Percentiles rank a stretch among this genome's conserved stretches.
phyloP scores from a whole-genome alignment of 2,329 filamentous ascomycete species.

The Trichoderma atrobrunneum region DNA sequence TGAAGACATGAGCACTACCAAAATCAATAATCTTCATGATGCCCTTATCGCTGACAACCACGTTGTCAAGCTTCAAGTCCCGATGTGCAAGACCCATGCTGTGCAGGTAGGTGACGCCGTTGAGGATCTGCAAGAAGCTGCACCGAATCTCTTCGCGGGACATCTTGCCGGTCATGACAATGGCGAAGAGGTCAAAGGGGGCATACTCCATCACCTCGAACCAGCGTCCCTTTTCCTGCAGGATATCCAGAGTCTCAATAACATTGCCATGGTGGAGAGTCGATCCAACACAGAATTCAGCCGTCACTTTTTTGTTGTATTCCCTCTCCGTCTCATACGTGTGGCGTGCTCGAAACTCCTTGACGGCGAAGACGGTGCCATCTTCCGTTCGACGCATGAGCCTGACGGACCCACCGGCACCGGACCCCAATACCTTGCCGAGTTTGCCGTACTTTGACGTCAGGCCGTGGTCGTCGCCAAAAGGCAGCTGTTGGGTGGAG shows the following conservation, averaged over 20 bases:
- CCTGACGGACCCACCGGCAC: constrained; percentile 89
- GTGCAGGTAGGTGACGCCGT: constrained; percentile 90
- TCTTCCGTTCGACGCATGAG: constrained; percentile 93
- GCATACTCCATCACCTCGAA: constrained; percentile 99
- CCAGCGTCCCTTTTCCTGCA: constrained; percentile 91
- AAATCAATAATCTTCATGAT: constrained; percentile 99
- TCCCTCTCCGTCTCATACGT: constrained; percentile 92
- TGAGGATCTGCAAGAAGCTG: constrained; percentile 90
- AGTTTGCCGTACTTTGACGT: constrained; percentile 93
- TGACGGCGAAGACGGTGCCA: constrained; percentile 91
- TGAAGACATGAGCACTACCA: constrained; percentile 93
- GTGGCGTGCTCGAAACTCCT: constrained; percentile 91
- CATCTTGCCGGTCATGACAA: constrained; percentile 99
- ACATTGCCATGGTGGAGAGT: constrained; percentile 97
- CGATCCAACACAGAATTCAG: constrained; percentile 96
- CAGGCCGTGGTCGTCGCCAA: constrained; percentile 89
- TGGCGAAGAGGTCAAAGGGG: constrained; percentile 92
- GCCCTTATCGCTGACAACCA: constrained; percentile 91
- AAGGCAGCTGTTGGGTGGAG: constrained; percentile 68
- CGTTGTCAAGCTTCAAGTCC: constrained; percentile 95
- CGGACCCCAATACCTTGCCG: constrained; percentile 87
- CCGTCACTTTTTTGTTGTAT: constrained; percentile 96
- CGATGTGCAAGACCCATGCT: constrained; percentile 92
- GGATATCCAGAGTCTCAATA: constrained; percentile 95
- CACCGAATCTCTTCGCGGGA: constrained; percentile 85